Evolutionary conservation across 768 basidiomycete species (phyloP), one percentile per base, ranked within the genome.

Genomic region (Wakefieldia striispora): DNA sequence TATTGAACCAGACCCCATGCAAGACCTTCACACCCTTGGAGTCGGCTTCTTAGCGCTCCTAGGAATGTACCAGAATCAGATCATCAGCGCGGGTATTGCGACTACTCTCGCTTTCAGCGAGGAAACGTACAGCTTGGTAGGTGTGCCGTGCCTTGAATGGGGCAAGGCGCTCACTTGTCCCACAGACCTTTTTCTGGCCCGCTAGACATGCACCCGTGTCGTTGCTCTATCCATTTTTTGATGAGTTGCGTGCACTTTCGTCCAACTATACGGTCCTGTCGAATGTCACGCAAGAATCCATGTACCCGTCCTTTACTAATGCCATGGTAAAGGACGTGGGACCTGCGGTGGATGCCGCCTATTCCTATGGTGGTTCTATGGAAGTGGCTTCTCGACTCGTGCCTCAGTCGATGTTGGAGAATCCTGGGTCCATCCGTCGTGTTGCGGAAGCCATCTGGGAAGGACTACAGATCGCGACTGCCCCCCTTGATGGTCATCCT

Each of bases 391-490:
- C 60, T 9, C 60, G 60, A 13, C 49, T 61, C 33, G 41, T 61
- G 3, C 56, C 60, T 16, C 43, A 33, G n/a, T 46, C 59, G 12
- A 38, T 37, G 44, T 23, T 62, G 4, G 39, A 47, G 20, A 41
- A 47, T 2, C 16, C 48, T 6, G 27, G 21, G 1, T 57, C 51
- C 10, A 21, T 47, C 16, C 44, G 36, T 6, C 12, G 2, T 4
- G 41, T 61, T n/a, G 59, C 59, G 1, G 45, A 58, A 51, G 59
- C 56, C 1, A 55, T 61, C 36, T 58, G 56, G 60, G 6, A 46
- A 26, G 59, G 59, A 13, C 26, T 51, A 5, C 21, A 50, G 23
- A 52, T 61, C 27, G 12, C 31, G 39, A 38, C 43, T 1, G 35
- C 44, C 7, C 42, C 33, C 9, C 14, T 38, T n/a, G 29, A 14